Conservation (phyloP, 2,329 filamentous ascomycete genomes). For the Verticillium nonalfalfae region DNA sequence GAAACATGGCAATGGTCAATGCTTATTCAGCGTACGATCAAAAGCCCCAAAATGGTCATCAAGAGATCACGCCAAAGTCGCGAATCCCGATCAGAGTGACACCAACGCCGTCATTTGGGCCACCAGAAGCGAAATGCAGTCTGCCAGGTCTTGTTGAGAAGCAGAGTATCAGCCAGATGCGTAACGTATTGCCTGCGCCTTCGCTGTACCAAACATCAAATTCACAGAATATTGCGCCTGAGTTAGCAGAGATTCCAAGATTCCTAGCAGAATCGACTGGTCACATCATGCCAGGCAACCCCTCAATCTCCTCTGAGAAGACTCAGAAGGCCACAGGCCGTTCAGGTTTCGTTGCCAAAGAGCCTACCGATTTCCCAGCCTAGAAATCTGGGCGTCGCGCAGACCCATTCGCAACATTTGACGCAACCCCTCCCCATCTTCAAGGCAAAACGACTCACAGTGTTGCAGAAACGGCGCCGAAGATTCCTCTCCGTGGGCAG, state of each 20-base stretch:
- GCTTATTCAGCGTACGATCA: background rate
- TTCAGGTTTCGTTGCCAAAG: background rate
- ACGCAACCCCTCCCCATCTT: background rate
- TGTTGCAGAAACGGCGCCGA: background rate
- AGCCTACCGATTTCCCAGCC: background rate
- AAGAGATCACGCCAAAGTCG: background rate
- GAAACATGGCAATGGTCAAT: background rate
- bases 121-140: background rate
- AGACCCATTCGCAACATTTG: background rate
- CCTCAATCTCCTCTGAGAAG: background rate
- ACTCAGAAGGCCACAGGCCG: background rate
- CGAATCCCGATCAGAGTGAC: background rate
- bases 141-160: background rate
- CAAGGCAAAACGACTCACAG: background rate
- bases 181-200: background rate
- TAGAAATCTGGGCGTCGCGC: background rate
- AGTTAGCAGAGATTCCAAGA: background rate
- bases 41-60: background rate
- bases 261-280: background rate
- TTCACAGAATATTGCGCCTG: background rate
- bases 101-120: background rate
- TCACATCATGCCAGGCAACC: background rate
- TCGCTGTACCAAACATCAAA: background rate
- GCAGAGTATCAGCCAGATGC: background rate
- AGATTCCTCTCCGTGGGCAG: background rate